Evolutionary conservation across 129 eudicot genomes (phyloP).

Genomic region (Tagetes patula): DNA sequence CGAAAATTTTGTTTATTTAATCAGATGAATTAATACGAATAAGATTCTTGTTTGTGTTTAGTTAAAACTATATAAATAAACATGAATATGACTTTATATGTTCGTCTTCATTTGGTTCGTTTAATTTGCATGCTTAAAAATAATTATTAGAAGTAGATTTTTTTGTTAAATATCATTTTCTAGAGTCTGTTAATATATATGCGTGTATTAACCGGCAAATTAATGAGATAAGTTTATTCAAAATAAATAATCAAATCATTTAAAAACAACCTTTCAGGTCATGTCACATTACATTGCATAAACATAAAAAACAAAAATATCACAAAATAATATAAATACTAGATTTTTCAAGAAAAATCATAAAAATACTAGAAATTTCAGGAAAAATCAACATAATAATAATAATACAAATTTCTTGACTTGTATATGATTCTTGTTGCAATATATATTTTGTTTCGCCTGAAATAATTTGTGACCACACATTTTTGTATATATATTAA

Average conservation of each 20-base stretch:
- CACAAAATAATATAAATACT: not conserved
- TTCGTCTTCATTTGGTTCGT: too few species aligned
- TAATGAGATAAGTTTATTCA: not conserved
- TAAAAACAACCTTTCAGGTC: slow-evolving; percentile 2
- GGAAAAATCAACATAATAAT: slow-evolving; percentile 14
- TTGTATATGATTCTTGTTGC: not conserved
- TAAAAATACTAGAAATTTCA: not conserved
- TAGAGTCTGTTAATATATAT: slow-evolving; percentile 5
- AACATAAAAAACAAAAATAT: not conserved
- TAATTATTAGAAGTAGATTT: not conserved
- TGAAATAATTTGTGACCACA: not conserved
- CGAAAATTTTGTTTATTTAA: too few species aligned
- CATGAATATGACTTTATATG: too few species aligned
- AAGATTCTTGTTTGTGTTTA: too few species aligned
- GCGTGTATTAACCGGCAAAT: slow-evolving; percentile 30
- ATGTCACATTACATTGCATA: slow-evolving; percentile 14
- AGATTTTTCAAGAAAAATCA: not conserved
- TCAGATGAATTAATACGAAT: too few species aligned
- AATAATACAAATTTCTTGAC: not conserved
- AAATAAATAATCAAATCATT: not conserved
- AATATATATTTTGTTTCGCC: not conserved
- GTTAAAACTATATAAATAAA: too few species aligned
- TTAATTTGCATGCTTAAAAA: not conserved
- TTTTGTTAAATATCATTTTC: slow-evolving; percentile 24
- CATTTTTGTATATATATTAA: not conserved